Base-by-base conservation (phyloP, 768 basidiomycete species). In the Hysterangium stoloniferum region DNA sequence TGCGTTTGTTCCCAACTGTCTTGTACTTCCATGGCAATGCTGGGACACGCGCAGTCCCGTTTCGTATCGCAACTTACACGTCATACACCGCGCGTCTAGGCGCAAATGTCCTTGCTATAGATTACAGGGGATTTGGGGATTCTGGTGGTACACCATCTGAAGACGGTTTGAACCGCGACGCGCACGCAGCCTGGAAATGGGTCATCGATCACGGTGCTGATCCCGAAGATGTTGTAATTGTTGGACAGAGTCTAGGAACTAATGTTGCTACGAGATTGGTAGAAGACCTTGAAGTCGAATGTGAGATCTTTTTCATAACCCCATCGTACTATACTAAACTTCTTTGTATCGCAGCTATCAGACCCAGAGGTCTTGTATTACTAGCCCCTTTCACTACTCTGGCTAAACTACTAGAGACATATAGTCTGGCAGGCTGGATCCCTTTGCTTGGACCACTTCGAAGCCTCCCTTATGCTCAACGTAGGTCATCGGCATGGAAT, bases 11-110 rank as follows among this genome's bases (percentile, higher is more conserved):
- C 24, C 90, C 90, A 0, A 93, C 86, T 0, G 69, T 95, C n/a
- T 71, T 97, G n/a, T 95, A 87, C 67, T 72, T 94, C 36, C 95
- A 97, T 56, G 95, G 95, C 8, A 95, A 95, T 55, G 84, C 82
- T 0, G 93, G 73, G 0, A 91, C 86, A 0, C 79, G 94, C 13
- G 87, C 87, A 0, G 71, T 77, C 5, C 55, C 68, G 1, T 74
- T 72, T 35, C 84, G 94, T 9, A 71, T 93, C n/a, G 73, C 72
- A 15, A 74, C 81, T 33, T 90, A 90, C 61, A 66, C 73, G 15
- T 72, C 76, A 0, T 82, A 84, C 59, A 74, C 86, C 0, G 75
- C 81, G 2, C 76, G 83, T 1, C 67, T 89, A 6, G 68, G 71
- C 15, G 77, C 77, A 17, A 94, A 94, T 62, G 82, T 96, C 12